Base-by-base conservation (phyloP, 2,329 filamentous ascomycete species). In the Scedosporium minutisporum region DNA sequence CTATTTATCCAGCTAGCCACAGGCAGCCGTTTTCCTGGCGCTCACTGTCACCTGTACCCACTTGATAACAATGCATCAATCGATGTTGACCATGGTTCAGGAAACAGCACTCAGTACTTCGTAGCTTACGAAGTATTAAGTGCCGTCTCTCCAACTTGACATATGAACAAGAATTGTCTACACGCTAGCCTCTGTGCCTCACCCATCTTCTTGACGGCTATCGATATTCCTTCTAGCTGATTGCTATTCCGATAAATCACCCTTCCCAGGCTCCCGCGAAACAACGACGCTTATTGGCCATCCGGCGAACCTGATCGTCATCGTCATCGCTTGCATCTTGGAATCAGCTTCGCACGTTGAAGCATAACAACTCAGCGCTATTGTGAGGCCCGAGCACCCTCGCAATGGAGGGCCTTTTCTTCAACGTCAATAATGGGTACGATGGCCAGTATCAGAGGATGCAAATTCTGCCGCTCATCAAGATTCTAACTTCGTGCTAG, bases 361-460 rank as follows among this genome's bases (percentile, higher is more conserved):
- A 48, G 44, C 16, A 48, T 10, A n/a, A 25, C 38, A n/a, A n/a
- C 12, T 18, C 21, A n/a, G 33, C 33, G 57, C 57, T 38, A 58
- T 29, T 38, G 14, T 29, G 41, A 48, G 44, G 18, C 18, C 25
- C 44, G 44, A 38, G 25, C 23, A 23, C 21, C 25, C 42, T 41
- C 42, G 44, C 21, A 64, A 96, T 96, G 92, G 92, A 96, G 82
- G 92, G 92, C 64, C 87, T 97, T 57, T 88, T 92, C 71, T 97
- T 95, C 80, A 97, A 97, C 78, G 90, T 93, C 66, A 92, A 96
- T 77, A 93, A 91, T 77, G 93, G 93, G 89, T 93, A 80, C 67
- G 83, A 44, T 21, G n/a, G 12, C 33, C 25, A 27, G 58, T 46
- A 61, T 65, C 46, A 58, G 44, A 63, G 62, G 60, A 64, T 62